Percentiles rank a stretch among this genome's conserved stretches.
Conservation (phyloP, 805 yeast genomes). For the Candida piceae region DNA sequence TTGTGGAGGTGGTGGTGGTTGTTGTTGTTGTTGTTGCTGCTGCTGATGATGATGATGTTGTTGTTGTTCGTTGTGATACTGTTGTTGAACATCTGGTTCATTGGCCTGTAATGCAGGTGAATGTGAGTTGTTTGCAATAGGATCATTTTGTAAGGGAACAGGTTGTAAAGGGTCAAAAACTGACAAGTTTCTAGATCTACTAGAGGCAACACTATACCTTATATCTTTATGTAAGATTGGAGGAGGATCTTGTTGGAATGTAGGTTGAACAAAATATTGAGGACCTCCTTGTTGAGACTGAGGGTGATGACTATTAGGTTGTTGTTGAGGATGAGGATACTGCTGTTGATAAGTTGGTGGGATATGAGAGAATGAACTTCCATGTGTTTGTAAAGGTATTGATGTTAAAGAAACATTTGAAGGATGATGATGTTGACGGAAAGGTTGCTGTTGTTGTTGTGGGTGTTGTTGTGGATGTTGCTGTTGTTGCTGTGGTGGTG, state of each 20-base stretch:
- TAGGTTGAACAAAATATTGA: too few relatives aligned
- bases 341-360: too few relatives aligned
- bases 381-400: not conserved
- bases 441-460: constrained; percentile 8
- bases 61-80: too few relatives aligned
- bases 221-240: constrained; percentile 29
- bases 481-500: constrained; percentile 12
- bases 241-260: constrained; percentile 23
- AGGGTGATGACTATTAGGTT: not conserved
- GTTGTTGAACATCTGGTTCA: too few relatives aligned
- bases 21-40: constrained; percentile 2
- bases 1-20: constrained; percentile 4
- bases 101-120: constrained; percentile 2
- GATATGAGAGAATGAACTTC: constrained; percentile 6
- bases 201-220: constrained; percentile 26
- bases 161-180: constrained; percentile 33
- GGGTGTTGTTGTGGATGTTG: constrained; percentile 15
- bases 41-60: constrained; percentile 2
- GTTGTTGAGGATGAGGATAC: constrained; percentile 5
- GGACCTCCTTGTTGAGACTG: too few relatives aligned
- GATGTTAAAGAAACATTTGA: not conserved
- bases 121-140: not conserved
- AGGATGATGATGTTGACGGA: constrained; percentile 1
- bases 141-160: constrained; percentile 4
- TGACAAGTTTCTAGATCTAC: constrained; percentile 35